These are phyloP conservation scores for Trichosporon asahii DNA, from an alignment of 1,284 basidiomycete genomes.

Conservation along the genomic window DNA sequence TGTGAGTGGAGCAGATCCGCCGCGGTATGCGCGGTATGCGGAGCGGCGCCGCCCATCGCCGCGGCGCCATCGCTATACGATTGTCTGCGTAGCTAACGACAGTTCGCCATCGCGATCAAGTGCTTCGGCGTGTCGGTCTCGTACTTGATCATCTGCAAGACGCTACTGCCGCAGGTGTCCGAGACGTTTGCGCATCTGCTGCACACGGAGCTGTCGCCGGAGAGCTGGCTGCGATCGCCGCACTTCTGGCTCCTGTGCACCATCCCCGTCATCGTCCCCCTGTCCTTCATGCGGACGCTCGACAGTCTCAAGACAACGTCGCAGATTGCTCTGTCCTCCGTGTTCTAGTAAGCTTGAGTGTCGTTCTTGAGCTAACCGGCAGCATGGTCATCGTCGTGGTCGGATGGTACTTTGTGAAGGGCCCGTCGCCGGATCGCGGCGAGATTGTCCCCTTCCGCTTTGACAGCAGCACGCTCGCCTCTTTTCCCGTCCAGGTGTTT, in stretches of 20 bases:
- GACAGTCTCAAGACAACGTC: constrained; percentile 59
- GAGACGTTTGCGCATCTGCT: constrained; percentile 74
- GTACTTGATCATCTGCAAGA: constrained; percentile 90
- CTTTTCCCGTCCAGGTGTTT: constrained; percentile 92
- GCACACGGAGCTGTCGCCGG: constrained; percentile 56
- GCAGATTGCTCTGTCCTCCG: constrained; percentile 50
- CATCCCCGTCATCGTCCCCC: constrained; percentile 78
- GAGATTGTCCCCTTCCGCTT: constrained; percentile 44
- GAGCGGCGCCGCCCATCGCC: neutral
- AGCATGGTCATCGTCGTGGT: constrained; percentile 66
- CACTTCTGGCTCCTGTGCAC: constrained; percentile 77
- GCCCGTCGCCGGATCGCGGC: constrained; percentile 41
- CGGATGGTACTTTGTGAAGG: constrained; percentile 51
- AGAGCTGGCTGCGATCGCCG: constrained; percentile 65
- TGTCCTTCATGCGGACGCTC: constrained; percentile 79
- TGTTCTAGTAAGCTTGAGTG: constrained; percentile 58
- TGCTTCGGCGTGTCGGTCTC: constrained; percentile 96
- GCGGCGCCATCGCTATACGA: too few relatives aligned
- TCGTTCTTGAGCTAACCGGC: neutral
- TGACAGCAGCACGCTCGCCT: constrained; percentile 55
- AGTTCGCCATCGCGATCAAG: constrained; percentile 91
- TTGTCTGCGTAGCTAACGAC: constrained; percentile 46
- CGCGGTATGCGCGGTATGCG: neutral
- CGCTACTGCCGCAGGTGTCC: constrained; percentile 89
- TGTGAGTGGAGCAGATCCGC: constrained; percentile 30